Conservation (phyloP, 139 green algal genomes). For the Auxenochlorella protothecoides region DNA sequence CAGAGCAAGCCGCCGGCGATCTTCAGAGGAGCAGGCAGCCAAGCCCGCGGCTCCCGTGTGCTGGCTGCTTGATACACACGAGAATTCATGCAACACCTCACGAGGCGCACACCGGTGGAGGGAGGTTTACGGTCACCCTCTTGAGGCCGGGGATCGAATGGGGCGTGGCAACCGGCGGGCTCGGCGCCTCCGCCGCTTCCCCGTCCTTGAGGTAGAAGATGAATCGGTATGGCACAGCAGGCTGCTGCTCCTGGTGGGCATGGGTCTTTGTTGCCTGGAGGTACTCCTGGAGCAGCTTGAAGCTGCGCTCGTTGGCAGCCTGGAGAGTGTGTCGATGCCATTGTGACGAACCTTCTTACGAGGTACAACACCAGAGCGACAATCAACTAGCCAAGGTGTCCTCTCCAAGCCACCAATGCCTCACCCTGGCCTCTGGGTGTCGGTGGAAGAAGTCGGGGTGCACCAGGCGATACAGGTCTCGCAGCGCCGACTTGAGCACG, state of each 20-base stretch:
- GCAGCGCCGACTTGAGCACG: conserved; percentile 24
- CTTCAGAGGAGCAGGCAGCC: no score
- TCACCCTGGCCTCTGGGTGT: conserved; percentile 16
- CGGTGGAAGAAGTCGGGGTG: conserved; percentile 52
- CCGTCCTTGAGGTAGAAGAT: conserved; percentile 30
- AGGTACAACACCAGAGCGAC: no score
- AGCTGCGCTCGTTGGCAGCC: conserved; percentile 41
- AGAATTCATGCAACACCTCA: no score
- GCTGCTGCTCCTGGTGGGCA: conserved; percentile 11
- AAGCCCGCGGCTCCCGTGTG: no score
- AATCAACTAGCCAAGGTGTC: background rate
- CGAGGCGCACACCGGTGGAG: background rate
- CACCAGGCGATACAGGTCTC: conserved; percentile 34
- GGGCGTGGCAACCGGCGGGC: no score
- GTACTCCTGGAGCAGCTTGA: conserved; percentile 62
- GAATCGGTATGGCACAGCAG: conserved; percentile 38
- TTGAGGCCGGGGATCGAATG: background rate
- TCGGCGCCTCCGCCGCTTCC: no score
- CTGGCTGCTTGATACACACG: no score
- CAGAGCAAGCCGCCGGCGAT: no score
- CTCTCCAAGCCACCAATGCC: background rate
- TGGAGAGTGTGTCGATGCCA: conserved; percentile 4
- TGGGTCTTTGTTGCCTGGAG: conserved; percentile 15
- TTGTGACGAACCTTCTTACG: background rate
- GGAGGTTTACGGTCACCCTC: conserved; percentile 1